phyloP scores from a whole-genome alignment of 1,284 basidiomycete genomes.

The Rhodotorula sp. region DNA sequence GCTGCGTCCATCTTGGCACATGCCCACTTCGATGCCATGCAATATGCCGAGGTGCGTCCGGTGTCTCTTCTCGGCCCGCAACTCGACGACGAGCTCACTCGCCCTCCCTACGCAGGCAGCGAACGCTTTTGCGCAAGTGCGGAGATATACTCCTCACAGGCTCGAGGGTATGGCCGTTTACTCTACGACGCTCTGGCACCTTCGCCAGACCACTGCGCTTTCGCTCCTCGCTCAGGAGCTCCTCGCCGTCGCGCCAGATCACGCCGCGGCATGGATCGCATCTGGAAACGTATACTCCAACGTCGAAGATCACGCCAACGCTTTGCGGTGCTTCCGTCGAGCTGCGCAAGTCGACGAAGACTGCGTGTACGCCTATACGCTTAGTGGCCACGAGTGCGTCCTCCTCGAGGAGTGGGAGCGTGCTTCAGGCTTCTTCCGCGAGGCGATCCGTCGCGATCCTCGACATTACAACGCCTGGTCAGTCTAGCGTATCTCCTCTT shows the following conservation, averaged over 20 bases:
- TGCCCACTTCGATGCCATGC: slow-evolving; percentile 80
- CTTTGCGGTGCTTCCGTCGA: slow-evolving; percentile 84
- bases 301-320: slow-evolving; percentile 84
- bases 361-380: slow-evolving; percentile 86
- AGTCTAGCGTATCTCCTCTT: slow-evolving; percentile 36
- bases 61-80: neutral
- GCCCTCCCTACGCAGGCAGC: slow-evolving; percentile 62
- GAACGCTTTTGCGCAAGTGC: slow-evolving; percentile 75
- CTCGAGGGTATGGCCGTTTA: slow-evolving; percentile 88
- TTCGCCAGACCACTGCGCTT: slow-evolving; percentile 72
- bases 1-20: slow-evolving; percentile 72
- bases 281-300: slow-evolving; percentile 89
- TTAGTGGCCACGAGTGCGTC: slow-evolving; percentile 90
- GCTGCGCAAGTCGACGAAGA: slow-evolving; percentile 71
- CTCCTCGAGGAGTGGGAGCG: slow-evolving; percentile 83
- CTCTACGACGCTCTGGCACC: slow-evolving; percentile 90
- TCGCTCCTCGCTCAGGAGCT: slow-evolving; percentile 88
- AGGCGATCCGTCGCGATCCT: slow-evolving; percentile 77
- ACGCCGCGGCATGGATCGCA: slow-evolving; percentile 79
- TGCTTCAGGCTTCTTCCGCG: slow-evolving; percentile 83
- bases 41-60: slow-evolving; percentile 74
- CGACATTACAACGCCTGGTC: slow-evolving; percentile 91
- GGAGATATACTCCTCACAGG: slow-evolving; percentile 77
- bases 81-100: neutral
- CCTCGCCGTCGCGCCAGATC: slow-evolving; percentile 71